These are phyloP conservation scores for Chlorella sorokiniana DNA, from an alignment of 139 green algal species.

Conservation along the genomic window DNA sequence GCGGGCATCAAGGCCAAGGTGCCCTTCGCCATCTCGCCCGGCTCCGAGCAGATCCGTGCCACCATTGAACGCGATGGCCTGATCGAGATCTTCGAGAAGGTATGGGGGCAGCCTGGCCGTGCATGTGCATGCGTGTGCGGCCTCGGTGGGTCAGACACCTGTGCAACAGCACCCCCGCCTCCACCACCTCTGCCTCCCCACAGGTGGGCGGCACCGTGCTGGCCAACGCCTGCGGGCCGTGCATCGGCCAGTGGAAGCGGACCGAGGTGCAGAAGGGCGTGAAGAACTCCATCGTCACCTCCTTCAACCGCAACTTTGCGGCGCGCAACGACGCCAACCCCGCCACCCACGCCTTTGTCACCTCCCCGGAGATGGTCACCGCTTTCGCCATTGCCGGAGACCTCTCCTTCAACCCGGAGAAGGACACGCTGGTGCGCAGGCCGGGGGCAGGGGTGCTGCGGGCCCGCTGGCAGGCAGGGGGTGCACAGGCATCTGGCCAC, in stretches of 20 bases:
- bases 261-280: constrained; percentile 90
- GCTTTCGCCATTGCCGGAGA: constrained; percentile 87
- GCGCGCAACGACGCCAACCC: constrained; percentile 95
- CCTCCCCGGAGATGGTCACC: constrained; percentile 90
- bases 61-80: constrained; percentile 92
- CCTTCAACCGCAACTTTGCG: constrained; percentile 97
- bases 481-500: no score
- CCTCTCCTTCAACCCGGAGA: constrained; percentile 96
- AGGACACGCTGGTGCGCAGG: constrained; percentile 62
- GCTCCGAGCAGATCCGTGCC: constrained; percentile 92
- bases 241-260: constrained; percentile 97
- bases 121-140: neutral
- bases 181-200: neutral
- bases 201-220: constrained; percentile 91
- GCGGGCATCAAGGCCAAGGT: constrained; percentile 89
- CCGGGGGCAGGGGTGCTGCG: neutral
- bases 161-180: neutral
- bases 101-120: neutral
- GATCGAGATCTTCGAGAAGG: constrained; percentile 89
- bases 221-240: constrained; percentile 93
- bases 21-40: constrained; percentile 92
- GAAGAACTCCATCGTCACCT: constrained; percentile 93
- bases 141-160: neutral
- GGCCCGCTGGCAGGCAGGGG: no score
- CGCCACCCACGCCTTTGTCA: constrained; percentile 91